These are phyloP conservation scores for Nigrospora osmanthi DNA, from an alignment of 2,329 filamentous ascomycete species.

Conservation along the genomic window DNA sequence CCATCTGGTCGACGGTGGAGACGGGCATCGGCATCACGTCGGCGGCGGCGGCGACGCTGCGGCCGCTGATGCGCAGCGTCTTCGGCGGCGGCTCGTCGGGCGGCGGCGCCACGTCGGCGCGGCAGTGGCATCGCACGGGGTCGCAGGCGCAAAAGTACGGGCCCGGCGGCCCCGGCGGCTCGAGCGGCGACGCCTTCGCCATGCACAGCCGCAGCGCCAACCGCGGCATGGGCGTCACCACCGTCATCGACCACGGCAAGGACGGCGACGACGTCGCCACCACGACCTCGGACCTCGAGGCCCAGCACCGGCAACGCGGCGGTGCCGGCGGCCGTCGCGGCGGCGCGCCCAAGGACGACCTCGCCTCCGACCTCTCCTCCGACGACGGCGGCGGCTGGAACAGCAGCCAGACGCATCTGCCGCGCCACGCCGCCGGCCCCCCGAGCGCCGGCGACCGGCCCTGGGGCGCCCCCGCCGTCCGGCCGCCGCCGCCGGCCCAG, in stretches of 20 bases:
- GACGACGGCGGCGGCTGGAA: conserved; percentile 5
- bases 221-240: conserved; percentile 7
- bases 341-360: neutral
- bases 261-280: neutral
- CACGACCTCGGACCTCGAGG: neutral
- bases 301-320: conserved; percentile 4
- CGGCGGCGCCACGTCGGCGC: conserved; percentile 3
- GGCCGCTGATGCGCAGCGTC: conserved; percentile 21
- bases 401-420: conserved; percentile 6
- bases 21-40: conserved; percentile 33
- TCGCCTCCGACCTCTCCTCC: conserved; percentile 4
- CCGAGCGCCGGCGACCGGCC: too few relatives aligned
- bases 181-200: conserved; percentile 4
- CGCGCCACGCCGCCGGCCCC: neutral
- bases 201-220: conserved; percentile 4
- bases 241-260: conserved; percentile 7
- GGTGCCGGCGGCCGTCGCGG: too few relatives aligned
- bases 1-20: conserved; percentile 37
- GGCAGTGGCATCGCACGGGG: conserved; percentile 5
- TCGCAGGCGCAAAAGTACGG: neutral
- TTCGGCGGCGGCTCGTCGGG: conserved; percentile 7
- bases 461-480: neutral
- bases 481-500: neutral
- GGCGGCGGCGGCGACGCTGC: conserved; percentile 29
- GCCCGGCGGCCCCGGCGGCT: neutral